These are phyloP conservation scores for Fraxinus baroniana DNA, from an alignment of 305 asterid species.

Conservation along the genomic window DNA sequence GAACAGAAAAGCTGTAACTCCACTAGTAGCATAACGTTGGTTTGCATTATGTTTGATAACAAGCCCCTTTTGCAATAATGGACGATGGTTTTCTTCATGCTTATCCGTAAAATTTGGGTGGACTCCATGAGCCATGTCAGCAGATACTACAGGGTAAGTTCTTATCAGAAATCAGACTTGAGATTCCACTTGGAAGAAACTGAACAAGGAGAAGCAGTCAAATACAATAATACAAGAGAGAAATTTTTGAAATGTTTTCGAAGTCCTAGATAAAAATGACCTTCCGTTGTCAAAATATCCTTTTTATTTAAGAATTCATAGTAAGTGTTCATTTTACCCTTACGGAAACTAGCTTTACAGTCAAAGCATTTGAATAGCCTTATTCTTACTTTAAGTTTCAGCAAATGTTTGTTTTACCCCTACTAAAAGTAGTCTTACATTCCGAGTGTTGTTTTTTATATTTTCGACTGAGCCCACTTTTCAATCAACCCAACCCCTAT, in stretches of 20 bases:
- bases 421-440: background rate
- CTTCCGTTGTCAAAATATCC: background rate
- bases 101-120: conserved; percentile 84
- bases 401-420: background rate
- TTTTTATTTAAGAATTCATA: background rate
- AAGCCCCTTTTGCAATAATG: conserved; percentile 87
- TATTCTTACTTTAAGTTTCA: background rate
- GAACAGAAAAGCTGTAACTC: conserved; percentile 89
- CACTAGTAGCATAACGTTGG: conserved; percentile 96
- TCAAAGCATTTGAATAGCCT: background rate
- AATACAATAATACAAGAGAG: background rate
- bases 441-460: background rate
- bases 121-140: conserved; percentile 99
- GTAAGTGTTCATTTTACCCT: background rate
- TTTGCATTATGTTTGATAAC: conserved; percentile 96
- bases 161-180: conserved; percentile 18
- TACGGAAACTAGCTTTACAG: background rate
- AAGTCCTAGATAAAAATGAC: background rate
- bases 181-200: background rate
- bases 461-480: background rate
- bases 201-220: background rate
- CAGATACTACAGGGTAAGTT: conserved; percentile 65
- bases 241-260: background rate
- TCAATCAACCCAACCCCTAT: background rate
- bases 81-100: conserved; percentile 95